Evolutionary conservation across 495 filamentous ascomycete species (phyloP).

Genomic region (Penicillium taxi): DNA sequence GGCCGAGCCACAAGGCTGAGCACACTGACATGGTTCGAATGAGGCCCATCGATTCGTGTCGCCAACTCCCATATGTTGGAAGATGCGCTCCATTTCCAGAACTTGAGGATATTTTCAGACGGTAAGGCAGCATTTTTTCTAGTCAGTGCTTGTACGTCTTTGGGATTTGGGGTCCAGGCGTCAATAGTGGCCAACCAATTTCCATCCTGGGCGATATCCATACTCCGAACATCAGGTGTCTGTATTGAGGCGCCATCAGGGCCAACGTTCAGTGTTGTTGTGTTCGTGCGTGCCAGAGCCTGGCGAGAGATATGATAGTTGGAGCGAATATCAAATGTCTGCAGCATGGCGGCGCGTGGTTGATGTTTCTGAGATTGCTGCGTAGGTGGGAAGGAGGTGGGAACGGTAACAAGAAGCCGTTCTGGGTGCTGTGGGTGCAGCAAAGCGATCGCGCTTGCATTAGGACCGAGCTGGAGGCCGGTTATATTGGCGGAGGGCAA

Average conservation of each 20-base stretch:
- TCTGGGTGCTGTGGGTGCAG: slow-evolving; percentile 50
- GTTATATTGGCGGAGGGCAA: slow-evolving; percentile 70
- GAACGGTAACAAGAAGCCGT: slow-evolving; percentile 55
- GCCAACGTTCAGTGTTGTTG: slow-evolving; percentile 67
- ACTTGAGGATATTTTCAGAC: slow-evolving; percentile 75
- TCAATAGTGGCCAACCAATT: slow-evolving; percentile 90
- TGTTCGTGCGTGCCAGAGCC: slow-evolving; percentile 78
- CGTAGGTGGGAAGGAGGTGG: slow-evolving; percentile 36
- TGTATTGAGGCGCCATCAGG: slow-evolving; percentile 58
- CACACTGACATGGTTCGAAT: slow-evolving; percentile 54
- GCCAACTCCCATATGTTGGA: slow-evolving; percentile 62
- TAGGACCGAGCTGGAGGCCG: slow-evolving; percentile 59
- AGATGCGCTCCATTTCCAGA: slow-evolving; percentile 72
- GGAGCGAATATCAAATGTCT: slow-evolving; percentile 74
- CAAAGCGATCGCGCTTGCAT: slow-evolving; percentile 13
- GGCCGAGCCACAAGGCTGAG: slow-evolving; percentile 66
- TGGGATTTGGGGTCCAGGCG: slow-evolving; percentile 67
- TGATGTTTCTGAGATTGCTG: slow-evolving; percentile 20
- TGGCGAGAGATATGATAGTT: slow-evolving; percentile 71
- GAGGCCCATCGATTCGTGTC: slow-evolving; percentile 75
- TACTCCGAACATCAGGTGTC: slow-evolving; percentile 64
- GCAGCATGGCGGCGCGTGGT: slow-evolving; percentile 51
- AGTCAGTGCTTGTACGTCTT: slow-evolving; percentile 50
- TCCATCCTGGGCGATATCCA: slow-evolving; percentile 69
- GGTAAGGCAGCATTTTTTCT: slow-evolving; percentile 12